A percentile compares a stretch with the other conserved stretches of the same genome.
phyloP scores from a whole-genome alignment of 1,284 basidiomycete genomes.

The Polyporus tsugae region DNA sequence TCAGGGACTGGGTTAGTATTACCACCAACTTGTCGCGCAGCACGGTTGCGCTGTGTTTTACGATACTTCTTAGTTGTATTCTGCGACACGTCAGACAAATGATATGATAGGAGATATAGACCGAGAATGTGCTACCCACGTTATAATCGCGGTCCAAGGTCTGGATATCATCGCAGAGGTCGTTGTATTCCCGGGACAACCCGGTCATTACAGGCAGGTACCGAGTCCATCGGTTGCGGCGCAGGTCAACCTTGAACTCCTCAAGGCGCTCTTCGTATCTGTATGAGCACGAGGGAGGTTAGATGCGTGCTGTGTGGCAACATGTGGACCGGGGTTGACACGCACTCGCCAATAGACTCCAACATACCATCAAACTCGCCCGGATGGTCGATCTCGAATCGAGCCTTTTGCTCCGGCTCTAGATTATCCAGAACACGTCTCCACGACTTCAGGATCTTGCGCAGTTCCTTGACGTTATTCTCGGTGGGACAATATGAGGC shows the following conservation, averaged over 20 bases:
- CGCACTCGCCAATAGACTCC: neutral
- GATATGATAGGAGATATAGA: neutral
- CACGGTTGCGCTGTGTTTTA: neutral
- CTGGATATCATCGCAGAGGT: too few relatives aligned
- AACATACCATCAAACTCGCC: neutral
- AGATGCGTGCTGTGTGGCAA: too few relatives aligned
- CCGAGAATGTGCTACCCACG: neutral
- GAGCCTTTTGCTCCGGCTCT: neutral
- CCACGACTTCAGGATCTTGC: neutral
- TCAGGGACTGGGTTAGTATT: neutral
- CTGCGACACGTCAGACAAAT: neutral
- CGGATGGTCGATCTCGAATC: slow-evolving; percentile 34
- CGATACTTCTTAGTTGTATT: neutral
- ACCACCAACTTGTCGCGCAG: neutral
- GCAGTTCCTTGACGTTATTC: neutral
- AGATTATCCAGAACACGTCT: neutral
- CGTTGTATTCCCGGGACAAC: too few relatives aligned
- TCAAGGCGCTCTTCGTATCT: too few relatives aligned
- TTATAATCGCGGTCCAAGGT: neutral
- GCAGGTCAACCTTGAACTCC: too few relatives aligned
- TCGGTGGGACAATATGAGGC: neutral
- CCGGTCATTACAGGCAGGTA: too few relatives aligned
- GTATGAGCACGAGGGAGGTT: too few relatives aligned
- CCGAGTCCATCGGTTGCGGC: too few relatives aligned
- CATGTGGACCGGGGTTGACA: neutral